Evolutionary conservation across 2,329 filamentous ascomycete species (phyloP).

Genomic region (Hypoxylon sp.): DNA sequence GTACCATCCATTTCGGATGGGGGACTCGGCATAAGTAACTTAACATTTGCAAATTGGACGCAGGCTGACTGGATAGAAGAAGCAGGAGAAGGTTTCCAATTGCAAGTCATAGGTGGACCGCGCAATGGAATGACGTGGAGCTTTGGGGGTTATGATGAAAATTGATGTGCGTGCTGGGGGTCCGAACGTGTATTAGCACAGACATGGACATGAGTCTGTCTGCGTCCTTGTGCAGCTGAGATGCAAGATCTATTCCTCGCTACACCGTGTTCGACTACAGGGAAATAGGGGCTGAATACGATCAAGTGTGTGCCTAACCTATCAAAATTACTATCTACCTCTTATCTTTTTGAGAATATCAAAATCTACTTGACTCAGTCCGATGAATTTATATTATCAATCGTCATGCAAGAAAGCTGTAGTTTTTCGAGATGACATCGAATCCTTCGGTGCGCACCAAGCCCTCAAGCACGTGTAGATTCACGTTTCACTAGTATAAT

Average conservation of each 20-base stretch:
- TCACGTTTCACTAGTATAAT: not conserved
- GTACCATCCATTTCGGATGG: not conserved
- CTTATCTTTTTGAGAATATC: not conserved
- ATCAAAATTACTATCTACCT: not conserved
- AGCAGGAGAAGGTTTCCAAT: not conserved
- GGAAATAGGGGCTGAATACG: not conserved
- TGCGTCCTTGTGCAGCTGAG: not conserved
- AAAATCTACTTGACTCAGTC: not conserved
- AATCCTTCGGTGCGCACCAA: not conserved
- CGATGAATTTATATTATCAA: not conserved
- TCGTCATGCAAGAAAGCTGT: not conserved
- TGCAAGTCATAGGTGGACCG: not conserved
- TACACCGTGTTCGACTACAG: not conserved
- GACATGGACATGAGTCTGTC: not conserved
- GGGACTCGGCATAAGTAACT: not conserved
- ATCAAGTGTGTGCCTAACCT: not conserved
- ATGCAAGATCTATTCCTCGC: not conserved
- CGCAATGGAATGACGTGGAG: slow-evolving; percentile 1
- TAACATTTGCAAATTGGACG: not conserved
- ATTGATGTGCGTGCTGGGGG: not conserved
- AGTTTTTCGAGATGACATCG: not conserved
- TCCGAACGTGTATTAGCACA: not conserved
- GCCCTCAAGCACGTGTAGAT: not conserved
- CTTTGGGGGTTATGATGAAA: not conserved
- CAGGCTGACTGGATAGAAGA: not conserved